phyloP scores from a whole-genome alignment of 768 basidiomycete genomes.

The Dacryopinax spathularia region DNA sequence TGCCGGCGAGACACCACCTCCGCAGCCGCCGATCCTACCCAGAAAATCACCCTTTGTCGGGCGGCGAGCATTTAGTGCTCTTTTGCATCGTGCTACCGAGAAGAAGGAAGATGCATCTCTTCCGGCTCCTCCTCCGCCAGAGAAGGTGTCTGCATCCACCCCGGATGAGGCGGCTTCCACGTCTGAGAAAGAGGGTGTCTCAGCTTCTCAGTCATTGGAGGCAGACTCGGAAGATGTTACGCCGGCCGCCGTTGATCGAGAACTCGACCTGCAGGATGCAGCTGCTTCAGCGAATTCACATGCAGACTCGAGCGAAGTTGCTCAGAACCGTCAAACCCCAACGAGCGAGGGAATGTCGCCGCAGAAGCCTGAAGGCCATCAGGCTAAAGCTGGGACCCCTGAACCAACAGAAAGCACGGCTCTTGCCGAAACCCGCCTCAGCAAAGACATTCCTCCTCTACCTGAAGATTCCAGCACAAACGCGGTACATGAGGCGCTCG shows the following conservation, averaged over 20 bases:
- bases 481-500: background rate
- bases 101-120: background rate
- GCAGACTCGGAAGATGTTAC: background rate
- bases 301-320: background rate
- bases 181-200: background rate
- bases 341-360: background rate
- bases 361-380: background rate
- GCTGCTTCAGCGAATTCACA: background rate
- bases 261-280: background rate
- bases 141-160: background rate
- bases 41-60: slow-evolving; percentile 16
- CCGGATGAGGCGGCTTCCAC: background rate
- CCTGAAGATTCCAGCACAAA: background rate
- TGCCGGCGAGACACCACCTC: slow-evolving; percentile 7
- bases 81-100: slow-evolving; percentile 9
- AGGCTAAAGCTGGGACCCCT: background rate
- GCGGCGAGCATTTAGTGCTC: slow-evolving; percentile 15
- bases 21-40: slow-evolving; percentile 10
- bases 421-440: background rate
- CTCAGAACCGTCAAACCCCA: background rate
- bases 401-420: background rate
- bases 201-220: background rate
- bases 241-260: background rate
- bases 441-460: background rate
- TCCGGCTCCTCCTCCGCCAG: background rate